A percentile compares a stretch with the other conserved stretches of the same genome.
Conservation (phyloP, 352 stramenopile species). For the Globisporangium recalcitrans region DNA sequence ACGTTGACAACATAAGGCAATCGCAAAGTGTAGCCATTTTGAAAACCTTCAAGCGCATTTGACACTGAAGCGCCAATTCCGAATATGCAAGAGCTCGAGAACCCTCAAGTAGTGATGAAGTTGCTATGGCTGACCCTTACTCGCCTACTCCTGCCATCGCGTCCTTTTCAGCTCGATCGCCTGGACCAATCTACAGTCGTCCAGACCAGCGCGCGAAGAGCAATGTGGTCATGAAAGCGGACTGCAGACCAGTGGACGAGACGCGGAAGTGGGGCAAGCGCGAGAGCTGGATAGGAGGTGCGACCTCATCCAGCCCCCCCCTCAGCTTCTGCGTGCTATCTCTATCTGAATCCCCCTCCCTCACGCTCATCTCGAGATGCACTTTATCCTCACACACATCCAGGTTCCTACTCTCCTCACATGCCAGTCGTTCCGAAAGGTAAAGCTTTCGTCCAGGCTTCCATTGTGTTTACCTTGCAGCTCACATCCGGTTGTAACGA, state of each 20-base stretch:
- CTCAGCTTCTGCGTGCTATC: background rate
- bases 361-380: background rate
- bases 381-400: background rate
- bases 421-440: slow-evolving; percentile 61
- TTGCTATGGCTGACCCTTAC: background rate
- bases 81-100: too few relatives aligned
- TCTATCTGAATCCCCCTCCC: background rate
- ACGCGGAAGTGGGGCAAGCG: slow-evolving; percentile 64
- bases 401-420: slow-evolving; percentile 37
- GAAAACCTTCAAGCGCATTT: too few relatives aligned
- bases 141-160: background rate
- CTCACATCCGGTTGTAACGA: background rate
- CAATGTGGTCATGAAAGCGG: slow-evolving; percentile 67
- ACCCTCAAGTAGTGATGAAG: too few relatives aligned
- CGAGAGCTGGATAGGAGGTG: slow-evolving; percentile 80
- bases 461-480: too few relatives aligned
- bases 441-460: slow-evolving; percentile 7
- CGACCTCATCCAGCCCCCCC: background rate
- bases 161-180: slow-evolving; percentile 38
- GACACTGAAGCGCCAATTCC: too few relatives aligned
- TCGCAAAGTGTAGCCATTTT: too few relatives aligned
- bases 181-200: slow-evolving; percentile 68
- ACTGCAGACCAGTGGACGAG: slow-evolving; percentile 64
- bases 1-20: too few relatives aligned
- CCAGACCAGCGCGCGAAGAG: slow-evolving; percentile 51